Evolutionary conservation across 163 green algal genomes (phyloP), one percentile per base, ranked within the genome.

Genomic region (Chlamydomonas reinhardtii): DNA sequence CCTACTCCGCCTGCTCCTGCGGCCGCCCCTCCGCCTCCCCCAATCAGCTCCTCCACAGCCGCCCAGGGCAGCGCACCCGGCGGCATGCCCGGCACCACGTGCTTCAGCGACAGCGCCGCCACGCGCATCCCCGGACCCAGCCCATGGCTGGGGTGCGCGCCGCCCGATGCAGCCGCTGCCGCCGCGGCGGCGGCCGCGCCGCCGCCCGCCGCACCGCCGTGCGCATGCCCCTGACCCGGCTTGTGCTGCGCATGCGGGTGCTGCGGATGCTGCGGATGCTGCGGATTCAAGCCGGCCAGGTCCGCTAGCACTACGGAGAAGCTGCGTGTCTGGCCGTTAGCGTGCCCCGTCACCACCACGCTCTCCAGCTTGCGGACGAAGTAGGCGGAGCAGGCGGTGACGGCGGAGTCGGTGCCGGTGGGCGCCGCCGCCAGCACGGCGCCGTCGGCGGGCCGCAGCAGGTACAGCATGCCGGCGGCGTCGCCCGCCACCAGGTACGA

Each of bases 281-380:
- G 12, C 14, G 11, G 48, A 19, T 17, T 19, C 19, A 1, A 12
- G 17, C 20, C 61, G 61, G 24, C 22, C 22, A 16, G 59, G 5
- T 84, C 76, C 61, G 43, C 35, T 48, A 84, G 20, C 4, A 54
- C 1, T 2, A 85, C 79, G 0, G 68, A 25, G 52, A 85, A 85
- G 79, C 62, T 83, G 70, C 87, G 74, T 69, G 86, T 86, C 61
- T 89, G 75, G 32, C 87, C 87, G 76, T 89, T 35, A 22, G 76
- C 75, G 71, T 91, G 87, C 25, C 87, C 87, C 24, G 87, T 91
- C 11, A 91, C 75, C 35, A 91, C 54, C 24, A 73, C 68, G 6
- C 39, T 82, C 77, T 91, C 87, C 17, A 72, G 52, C 31, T 66
- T 78, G 2, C 87, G 74, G 43, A 89, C 34, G 19, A 34, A 31